Evolutionary conservation across 106 monocot species (phyloP).

Genomic region (Dendrobium chrysotoxum): DNA sequence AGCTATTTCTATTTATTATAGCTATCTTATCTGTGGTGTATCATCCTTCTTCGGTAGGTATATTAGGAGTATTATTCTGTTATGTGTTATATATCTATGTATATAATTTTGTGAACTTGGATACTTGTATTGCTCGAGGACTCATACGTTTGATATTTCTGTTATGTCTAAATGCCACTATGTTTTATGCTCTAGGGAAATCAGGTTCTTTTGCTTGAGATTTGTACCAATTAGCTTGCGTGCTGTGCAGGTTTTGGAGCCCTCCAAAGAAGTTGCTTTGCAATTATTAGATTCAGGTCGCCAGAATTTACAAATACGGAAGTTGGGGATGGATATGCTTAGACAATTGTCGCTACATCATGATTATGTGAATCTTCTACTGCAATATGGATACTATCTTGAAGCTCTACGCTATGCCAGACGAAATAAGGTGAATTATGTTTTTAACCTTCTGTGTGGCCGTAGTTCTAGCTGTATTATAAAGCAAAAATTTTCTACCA

Average conservation of each 20-base stretch:
- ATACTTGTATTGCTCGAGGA: background rate
- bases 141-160: background rate
- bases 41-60: too few species aligned
- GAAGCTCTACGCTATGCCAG: constrained; percentile 83
- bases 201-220: background rate
- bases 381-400: constrained; percentile 80
- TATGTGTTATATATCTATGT: too few species aligned
- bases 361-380: constrained; percentile 63
- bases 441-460: background rate
- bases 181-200: background rate
- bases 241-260: constrained; percentile 68
- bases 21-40: background rate
- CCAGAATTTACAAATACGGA: constrained; percentile 45
- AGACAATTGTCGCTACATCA: constrained; percentile 69
- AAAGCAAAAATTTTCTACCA: background rate
- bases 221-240: background rate
- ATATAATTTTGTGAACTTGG: background rate
- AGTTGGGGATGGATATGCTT: constrained; percentile 92
- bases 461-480: background rate
- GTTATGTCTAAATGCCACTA: background rate
- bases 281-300: constrained; percentile 62
- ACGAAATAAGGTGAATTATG: constrained; percentile 61
- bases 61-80: too few species aligned
- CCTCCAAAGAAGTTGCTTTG: constrained; percentile 81
- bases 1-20: background rate